Conservation (phyloP, 2,329 filamentous ascomycete species). For the Phoma sp. region DNA sequence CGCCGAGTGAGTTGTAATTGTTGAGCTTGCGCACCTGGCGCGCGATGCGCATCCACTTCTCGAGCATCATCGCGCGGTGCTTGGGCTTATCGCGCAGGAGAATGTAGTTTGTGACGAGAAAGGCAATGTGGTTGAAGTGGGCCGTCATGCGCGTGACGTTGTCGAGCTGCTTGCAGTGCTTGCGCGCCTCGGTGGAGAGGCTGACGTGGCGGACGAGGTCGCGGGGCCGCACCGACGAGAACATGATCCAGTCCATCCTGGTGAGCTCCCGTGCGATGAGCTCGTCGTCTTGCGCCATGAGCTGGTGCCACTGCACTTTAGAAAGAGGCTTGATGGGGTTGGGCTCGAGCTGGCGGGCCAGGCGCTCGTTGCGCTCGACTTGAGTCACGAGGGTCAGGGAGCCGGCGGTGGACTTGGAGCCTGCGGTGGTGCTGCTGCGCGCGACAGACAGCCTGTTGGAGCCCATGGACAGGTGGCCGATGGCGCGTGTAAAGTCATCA, state of each 20-base stretch:
- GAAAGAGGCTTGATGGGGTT: conserved; percentile 72
- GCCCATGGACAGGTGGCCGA: conserved; percentile 40
- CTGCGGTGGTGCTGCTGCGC: conserved; percentile 35
- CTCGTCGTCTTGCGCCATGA: conserved; percentile 86
- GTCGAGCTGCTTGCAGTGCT: conserved; percentile 75
- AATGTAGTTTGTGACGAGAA: conserved; percentile 61
- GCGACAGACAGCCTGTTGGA: conserved; percentile 39
- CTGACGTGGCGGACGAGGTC: conserved; percentile 93
- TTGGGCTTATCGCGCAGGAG: conserved; percentile 94
- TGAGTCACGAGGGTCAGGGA: conserved; percentile 64
- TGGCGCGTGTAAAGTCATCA: conserved; percentile 40
- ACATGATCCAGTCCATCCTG: conserved; percentile 97
- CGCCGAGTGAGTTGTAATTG: conserved; percentile 97
- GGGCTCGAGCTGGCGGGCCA: conserved; percentile 75
- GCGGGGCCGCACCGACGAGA: conserved; percentile 89
- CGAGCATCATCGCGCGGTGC: conserved; percentile 86
- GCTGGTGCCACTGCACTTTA: conserved; percentile 86
- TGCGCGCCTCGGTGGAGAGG: conserved; percentile 72
- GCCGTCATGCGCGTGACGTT: conserved; percentile 95
- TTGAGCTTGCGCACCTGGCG: conserved; percentile 84
- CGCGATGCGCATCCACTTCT: conserved; percentile 95
- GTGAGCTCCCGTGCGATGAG: conserved; percentile 91
- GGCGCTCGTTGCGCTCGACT: conserved; percentile 80
- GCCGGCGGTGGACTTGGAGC: conserved; percentile 33
- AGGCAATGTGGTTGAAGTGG: conserved; percentile 70